Base-by-base conservation (phyloP, 2,329 filamentous ascomycete species). In the Alternaria sp. region DNA sequence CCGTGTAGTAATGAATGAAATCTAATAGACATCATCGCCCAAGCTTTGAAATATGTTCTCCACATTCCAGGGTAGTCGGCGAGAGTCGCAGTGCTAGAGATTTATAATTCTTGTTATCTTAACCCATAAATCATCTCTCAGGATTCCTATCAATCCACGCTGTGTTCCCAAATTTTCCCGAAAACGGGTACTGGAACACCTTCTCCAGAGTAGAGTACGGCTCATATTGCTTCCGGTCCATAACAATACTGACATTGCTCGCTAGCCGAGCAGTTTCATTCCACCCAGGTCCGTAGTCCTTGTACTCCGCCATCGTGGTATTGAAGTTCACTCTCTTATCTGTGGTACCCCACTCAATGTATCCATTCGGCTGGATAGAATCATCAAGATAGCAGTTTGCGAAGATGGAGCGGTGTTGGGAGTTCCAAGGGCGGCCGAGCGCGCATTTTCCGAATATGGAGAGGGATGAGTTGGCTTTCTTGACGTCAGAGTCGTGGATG, bases 351-450 rank as follows among this genome's bases (percentile, higher is more conserved):
- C 86, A 88, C 11, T 79, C 67, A 38, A 85, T 86, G 68, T 89
- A 89, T 2, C 87, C 87, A 1, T 77, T 79, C 0, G 83, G 78
- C 38, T 78, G 64, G 26, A 89, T 84, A 46, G 82, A 85, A 5
- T 80, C 79, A 67, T 89, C 87, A 6, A 89, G 77, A 63, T 85
- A 86, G 1, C 79, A 82, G 11, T 83, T 74, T 54, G 85, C 83
- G 63, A 88, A 89, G 61, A 89, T 80, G 34, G 84, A 86, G 20
- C 85, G 81, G 62, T 88, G 86, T 44, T 80, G 75, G 0, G 82
- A 79, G 67, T 90, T 89, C 80, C 88, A 89, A 0, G 87, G 87
- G n/a, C 88, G 76, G 1, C 88, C 88, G 0, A 89, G 81, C 0
- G 86, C 79, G 69, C 87, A 89, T 64, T 80, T 77, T 0, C 82